These are phyloP conservation scores for Haplosporangium gracile DNA, from an alignment of 192 early-diverging fungal genomes.

Conservation along the genomic window DNA sequence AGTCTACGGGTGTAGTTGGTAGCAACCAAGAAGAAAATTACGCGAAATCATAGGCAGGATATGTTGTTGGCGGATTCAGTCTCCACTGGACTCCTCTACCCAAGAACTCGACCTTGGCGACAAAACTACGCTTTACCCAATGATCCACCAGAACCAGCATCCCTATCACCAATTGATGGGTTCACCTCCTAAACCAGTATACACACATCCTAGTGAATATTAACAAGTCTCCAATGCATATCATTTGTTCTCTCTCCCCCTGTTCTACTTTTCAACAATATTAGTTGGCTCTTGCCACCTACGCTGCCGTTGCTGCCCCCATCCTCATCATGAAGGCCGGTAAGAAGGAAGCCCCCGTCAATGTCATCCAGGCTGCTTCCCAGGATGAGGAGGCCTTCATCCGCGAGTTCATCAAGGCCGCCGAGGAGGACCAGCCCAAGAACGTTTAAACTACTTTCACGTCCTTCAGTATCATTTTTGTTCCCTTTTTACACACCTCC, in stretches of 20 bases:
- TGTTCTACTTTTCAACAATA: background rate
- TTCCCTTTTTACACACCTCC: background rate
- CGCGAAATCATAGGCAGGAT: background rate
- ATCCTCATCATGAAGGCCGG: conserved; percentile 21
- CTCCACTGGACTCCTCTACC: background rate
- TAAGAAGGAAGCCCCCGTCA: conserved; percentile 50
- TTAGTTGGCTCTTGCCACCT: conserved; percentile 58
- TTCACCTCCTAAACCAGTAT: too few relatives aligned
- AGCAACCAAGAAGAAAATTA: background rate
- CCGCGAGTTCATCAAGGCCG: conserved; percentile 57
- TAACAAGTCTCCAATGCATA: background rate
- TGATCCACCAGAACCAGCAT: too few relatives aligned
- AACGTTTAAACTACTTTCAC: conserved; percentile 39
- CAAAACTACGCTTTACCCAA: background rate
- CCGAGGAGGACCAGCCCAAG: conserved; percentile 50
- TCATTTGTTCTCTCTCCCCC: background rate
- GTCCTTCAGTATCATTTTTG: background rate
- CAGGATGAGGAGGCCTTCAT: conserved; percentile 57
- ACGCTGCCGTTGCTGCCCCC: conserved; percentile 45
- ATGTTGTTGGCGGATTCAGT: background rate
- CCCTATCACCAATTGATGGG: too few relatives aligned
- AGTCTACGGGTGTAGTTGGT: background rate
- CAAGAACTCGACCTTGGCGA: background rate
- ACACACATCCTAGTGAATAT: too few relatives aligned
- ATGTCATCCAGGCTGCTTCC: conserved; percentile 47